Evolutionary conservation across 139 green algal genomes (phyloP).

Genomic region (Deuterostichococcus epilithicus): DNA sequence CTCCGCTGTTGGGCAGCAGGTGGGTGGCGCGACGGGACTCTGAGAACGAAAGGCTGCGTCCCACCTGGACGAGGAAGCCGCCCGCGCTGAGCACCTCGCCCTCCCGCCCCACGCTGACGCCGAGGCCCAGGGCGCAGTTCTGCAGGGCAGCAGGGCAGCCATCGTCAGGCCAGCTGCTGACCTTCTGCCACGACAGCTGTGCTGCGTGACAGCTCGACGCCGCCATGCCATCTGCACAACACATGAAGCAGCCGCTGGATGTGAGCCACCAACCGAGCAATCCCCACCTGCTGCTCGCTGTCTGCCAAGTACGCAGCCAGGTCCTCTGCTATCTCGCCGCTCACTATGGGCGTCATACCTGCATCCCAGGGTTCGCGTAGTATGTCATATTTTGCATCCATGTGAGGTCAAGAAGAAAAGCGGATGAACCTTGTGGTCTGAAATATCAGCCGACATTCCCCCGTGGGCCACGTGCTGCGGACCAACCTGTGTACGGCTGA

Average conservation of each 20-base stretch:
- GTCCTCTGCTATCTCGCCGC: conserved; percentile 84
- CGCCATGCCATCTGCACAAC: no score
- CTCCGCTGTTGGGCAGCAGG: neutral
- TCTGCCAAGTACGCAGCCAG: conserved; percentile 81
- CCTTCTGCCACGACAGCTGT: no score
- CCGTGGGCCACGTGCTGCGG: conserved; percentile 19
- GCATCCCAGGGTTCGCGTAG: conserved; percentile 26
- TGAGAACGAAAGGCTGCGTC: neutral
- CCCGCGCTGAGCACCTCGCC: conserved; percentile 58
- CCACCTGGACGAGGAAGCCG: conserved; percentile 81
- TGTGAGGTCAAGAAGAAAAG: no score
- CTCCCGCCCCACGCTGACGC: conserved; percentile 72
- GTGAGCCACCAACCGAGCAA: no score
- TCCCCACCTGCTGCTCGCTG: conserved; percentile 65
- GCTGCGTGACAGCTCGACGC: no score
- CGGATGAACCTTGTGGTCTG: no score
- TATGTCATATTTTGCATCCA: no score
- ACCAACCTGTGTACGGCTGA: conserved; percentile 14
- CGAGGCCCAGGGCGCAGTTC: conserved; percentile 81
- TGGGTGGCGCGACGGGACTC: neutral
- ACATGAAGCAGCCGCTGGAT: no score
- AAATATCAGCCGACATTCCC: neutral
- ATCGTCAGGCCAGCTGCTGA: no score
- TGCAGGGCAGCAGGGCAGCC: conserved; percentile 21
- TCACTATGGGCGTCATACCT: conserved; percentile 61